Percentiles rank a stretch among this genome's conserved stretches.
phyloP scores from a whole-genome alignment of 1,284 basidiomycete genomes.

The Cutaneotrichosporon dermatis region DNA sequence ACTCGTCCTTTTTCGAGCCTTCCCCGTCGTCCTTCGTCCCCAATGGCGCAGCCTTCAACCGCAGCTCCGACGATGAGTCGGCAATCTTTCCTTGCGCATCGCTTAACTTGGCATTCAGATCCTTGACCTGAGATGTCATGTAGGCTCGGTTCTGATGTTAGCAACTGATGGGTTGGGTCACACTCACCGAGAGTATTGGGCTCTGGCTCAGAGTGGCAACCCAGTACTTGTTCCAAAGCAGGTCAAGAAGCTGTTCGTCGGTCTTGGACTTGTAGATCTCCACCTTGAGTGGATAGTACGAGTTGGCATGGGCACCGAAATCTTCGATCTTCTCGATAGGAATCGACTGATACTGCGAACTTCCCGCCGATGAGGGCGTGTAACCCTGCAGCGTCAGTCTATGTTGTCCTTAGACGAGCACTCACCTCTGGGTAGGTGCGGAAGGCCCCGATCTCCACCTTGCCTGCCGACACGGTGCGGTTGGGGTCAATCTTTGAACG shows the following conservation, averaged over 20 bases:
- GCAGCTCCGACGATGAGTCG: slow-evolving; percentile 21
- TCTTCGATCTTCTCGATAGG: slow-evolving; percentile 93
- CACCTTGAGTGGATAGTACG: slow-evolving; percentile 93
- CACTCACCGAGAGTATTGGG: slow-evolving; percentile 76
- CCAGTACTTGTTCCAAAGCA: slow-evolving; percentile 99
- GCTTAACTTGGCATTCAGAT: slow-evolving; percentile 77
- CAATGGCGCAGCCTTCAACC: slow-evolving; percentile 39
- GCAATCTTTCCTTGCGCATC: slow-evolving; percentile 26
- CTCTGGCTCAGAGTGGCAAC: slow-evolving; percentile 90
- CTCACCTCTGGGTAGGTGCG: slow-evolving; percentile 79
- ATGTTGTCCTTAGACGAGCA: neutral
- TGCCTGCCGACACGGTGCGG: slow-evolving; percentile 93
- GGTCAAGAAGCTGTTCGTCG: slow-evolving; percentile 77
- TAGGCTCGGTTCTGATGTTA: slow-evolving; percentile 76
- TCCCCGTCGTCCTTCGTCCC: slow-evolving; percentile 31
- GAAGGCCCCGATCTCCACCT: slow-evolving; percentile 98
- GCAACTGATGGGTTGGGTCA: neutral
- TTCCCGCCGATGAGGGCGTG: slow-evolving; percentile 64
- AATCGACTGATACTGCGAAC: slow-evolving; percentile 84
- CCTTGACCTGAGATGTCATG: slow-evolving; percentile 78
- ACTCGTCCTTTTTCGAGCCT: slow-evolving; percentile 48
- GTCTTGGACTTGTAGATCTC: slow-evolving; percentile 89
- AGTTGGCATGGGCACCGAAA: slow-evolving; percentile 95
- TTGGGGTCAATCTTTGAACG: slow-evolving; percentile 82
- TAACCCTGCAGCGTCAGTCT: slow-evolving; percentile 56